Conservation (phyloP, 2,329 filamentous ascomycete genomes). For the Herpomyces periplanetae region DNA sequence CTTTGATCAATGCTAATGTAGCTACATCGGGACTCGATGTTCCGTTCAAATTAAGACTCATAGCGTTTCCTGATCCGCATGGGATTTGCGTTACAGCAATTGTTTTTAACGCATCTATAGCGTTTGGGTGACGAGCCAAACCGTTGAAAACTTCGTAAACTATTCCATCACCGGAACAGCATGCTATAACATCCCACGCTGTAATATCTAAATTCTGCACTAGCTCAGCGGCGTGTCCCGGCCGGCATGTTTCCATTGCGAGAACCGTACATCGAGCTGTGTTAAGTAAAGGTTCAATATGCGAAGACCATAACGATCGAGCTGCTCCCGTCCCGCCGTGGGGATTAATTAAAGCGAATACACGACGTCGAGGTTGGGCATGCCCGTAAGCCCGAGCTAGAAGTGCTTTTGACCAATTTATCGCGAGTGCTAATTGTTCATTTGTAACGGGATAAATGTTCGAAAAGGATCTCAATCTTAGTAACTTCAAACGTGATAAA, state of each 20-base stretch:
- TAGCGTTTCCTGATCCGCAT: constrained; percentile 70
- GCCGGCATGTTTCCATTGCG: constrained; percentile 24
- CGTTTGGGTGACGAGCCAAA: constrained; percentile 33
- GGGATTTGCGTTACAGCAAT: constrained; percentile 57
- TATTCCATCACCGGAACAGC: constrained; percentile 66
- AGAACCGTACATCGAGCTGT: constrained; percentile 42
- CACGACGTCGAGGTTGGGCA: constrained; percentile 26
- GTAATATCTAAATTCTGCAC: constrained; percentile 33
- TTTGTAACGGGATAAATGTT: too few relatives aligned
- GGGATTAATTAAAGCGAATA: constrained; percentile 68
- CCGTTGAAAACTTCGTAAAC: constrained; percentile 87
- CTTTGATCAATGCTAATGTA: constrained; percentile 53
- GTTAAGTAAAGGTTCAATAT: constrained; percentile 43
- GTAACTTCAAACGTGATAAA: too few relatives aligned
- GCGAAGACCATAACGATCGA: constrained; percentile 24
- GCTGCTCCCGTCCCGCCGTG: constrained; percentile 49
- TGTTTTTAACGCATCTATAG: constrained; percentile 26
- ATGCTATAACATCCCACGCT: constrained; percentile 44
- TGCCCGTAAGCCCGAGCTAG: constrained; percentile 27
- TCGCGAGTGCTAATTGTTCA: too few relatives aligned
- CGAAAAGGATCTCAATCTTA: too few relatives aligned
- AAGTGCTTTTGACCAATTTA: too few relatives aligned
- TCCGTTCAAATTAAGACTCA: constrained; percentile 61
- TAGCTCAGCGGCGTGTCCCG: constrained; percentile 41
- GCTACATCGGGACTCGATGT: constrained; percentile 33